These are phyloP conservation scores for Scedosporium dehoogii DNA, from an alignment of 2,329 filamentous ascomycete genomes.

Conservation along the genomic window DNA sequence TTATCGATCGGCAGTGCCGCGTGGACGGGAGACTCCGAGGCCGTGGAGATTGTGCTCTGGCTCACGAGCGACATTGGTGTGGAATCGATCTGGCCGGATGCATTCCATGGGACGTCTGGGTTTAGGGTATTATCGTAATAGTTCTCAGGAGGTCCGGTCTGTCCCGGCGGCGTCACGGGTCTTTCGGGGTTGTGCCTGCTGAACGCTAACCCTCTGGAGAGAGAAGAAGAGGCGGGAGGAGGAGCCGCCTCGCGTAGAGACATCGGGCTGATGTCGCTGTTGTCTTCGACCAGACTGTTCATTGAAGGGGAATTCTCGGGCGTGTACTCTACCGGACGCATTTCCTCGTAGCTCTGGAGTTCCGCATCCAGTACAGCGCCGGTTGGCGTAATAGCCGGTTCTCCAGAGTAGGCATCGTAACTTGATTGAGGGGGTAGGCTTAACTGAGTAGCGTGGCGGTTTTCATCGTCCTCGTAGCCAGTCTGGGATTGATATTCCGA, in stretches of 20 bases:
- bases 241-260: neutral
- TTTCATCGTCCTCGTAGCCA: neutral
- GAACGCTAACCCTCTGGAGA: slow-evolving; percentile 15
- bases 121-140: slow-evolving; percentile 19
- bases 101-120: slow-evolving; percentile 20
- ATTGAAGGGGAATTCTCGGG: neutral
- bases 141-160: slow-evolving; percentile 11
- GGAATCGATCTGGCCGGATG: slow-evolving; percentile 12
- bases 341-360: neutral
- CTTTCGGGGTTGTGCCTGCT: slow-evolving; percentile 18
- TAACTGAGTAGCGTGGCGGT: neutral
- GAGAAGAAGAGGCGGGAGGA: neutral
- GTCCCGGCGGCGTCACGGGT: slow-evolving; percentile 12
- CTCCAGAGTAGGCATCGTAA: neutral
- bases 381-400: neutral
- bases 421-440: neutral
- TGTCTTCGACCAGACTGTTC: neutral
- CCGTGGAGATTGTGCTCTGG: slow-evolving; percentile 24
- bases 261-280: slow-evolving; percentile 4
- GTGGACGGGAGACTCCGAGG: slow-evolving; percentile 20
- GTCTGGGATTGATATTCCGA: slow-evolving; percentile 1
- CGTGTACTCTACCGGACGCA: neutral
- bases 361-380: neutral
- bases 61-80: slow-evolving; percentile 23
- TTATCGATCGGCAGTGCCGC: slow-evolving; percentile 15